A percentile compares a stretch with the other conserved stretches of the same genome.
Evolutionary conservation across 1,284 basidiomycete species (phyloP).

Genomic region (Chalciporus piperatoides): DNA sequence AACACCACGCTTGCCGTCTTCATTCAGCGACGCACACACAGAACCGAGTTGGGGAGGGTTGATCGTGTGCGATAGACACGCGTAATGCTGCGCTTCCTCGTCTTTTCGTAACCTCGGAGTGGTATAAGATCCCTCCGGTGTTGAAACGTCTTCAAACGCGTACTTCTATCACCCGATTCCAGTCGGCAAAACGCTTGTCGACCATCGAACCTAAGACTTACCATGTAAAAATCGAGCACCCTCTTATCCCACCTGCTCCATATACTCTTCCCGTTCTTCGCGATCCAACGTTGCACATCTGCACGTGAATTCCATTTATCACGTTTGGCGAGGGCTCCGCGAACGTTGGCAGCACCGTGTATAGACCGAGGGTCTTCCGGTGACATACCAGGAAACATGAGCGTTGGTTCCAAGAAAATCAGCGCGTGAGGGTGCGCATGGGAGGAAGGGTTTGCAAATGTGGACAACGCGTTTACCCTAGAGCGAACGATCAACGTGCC

Average conservation of each 20-base stretch:
- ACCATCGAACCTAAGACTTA: slow-evolving; percentile 4
- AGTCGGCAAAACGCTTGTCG: neutral
- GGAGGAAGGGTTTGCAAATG: slow-evolving; percentile 3
- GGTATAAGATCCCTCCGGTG: slow-evolving; percentile 11
- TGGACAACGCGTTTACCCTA: slow-evolving; percentile 26
- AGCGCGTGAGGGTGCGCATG: slow-evolving; percentile 17
- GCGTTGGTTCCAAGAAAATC: slow-evolving; percentile 30
- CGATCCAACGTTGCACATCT: slow-evolving; percentile 23
- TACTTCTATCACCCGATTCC: slow-evolving; percentile 17
- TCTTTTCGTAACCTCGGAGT: slow-evolving; percentile 29
- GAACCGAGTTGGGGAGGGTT: slow-evolving; percentile 24
- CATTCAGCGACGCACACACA: slow-evolving; percentile 17
- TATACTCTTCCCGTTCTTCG: slow-evolving; percentile 13
- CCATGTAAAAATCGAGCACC: slow-evolving; percentile 25
- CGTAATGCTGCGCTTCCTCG: slow-evolving; percentile 30
- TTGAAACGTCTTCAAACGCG: slow-evolving; percentile 22
- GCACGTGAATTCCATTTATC: slow-evolving; percentile 25
- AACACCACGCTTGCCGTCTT: slow-evolving; percentile 16
- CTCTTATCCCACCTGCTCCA: slow-evolving; percentile 30
- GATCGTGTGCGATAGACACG: slow-evolving; percentile 28
- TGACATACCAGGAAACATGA: slow-evolving; percentile 31
- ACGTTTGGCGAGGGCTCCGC: slow-evolving; percentile 25
- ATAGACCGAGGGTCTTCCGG: slow-evolving; percentile 24
- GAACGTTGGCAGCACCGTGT: slow-evolving; percentile 30
- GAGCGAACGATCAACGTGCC: neutral